Conservation (phyloP, 2,329 filamentous ascomycete species). For the Cytospora paraplurivora region DNA sequence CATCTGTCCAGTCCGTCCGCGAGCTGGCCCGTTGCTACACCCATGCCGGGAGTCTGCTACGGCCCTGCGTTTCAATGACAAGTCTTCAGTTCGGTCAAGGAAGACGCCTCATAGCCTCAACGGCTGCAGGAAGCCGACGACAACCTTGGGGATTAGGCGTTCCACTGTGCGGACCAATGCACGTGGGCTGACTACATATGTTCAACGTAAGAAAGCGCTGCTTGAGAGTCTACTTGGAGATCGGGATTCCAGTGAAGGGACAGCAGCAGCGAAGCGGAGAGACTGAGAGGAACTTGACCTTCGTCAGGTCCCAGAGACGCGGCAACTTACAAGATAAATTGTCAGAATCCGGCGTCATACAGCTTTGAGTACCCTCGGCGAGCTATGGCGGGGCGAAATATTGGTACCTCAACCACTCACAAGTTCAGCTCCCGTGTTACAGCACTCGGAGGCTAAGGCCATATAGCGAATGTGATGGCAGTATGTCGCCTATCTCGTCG, state of each 20-base stretch:
- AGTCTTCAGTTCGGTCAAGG: neutral
- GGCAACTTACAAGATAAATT: neutral
- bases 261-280: neutral
- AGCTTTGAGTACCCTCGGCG: neutral
- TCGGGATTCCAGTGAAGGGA: neutral
- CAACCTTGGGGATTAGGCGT: neutral
- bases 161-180: neutral
- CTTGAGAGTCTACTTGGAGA: neutral
- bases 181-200: neutral
- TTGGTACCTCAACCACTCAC: neutral
- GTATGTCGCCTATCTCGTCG: neutral
- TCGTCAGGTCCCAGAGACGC: neutral
- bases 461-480: neutral
- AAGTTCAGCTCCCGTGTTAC: neutral
- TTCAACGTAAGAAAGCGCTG: neutral
- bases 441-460: neutral
- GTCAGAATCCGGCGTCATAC: neutral
- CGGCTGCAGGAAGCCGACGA: slow-evolving; percentile 5
- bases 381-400: neutral
- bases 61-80: neutral
- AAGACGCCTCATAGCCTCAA: neutral
- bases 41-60: no score
- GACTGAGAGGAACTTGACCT: neutral
- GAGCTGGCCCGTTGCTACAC: no score
- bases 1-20: no score